Conservation (phyloP, 352 stramenopile species). For the Blastocystis sp. region DNA sequence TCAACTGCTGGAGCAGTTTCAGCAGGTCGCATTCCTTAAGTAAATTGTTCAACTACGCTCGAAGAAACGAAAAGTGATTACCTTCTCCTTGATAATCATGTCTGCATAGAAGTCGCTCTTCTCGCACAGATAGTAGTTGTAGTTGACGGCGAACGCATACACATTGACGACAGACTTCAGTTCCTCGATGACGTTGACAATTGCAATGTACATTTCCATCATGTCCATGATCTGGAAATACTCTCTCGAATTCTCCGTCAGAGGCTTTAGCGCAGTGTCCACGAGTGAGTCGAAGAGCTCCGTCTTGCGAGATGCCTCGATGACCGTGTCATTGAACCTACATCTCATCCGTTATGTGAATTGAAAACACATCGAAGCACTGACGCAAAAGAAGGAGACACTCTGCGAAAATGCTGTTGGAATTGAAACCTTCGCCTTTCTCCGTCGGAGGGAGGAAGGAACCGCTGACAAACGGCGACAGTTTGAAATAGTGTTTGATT, state of each 20-base stretch:
- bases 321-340: slow-evolving; percentile 9
- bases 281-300: slow-evolving; percentile 11
- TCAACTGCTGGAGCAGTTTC: neutral
- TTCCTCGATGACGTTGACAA: slow-evolving; percentile 34
- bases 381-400: neutral
- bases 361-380: slow-evolving; percentile 3
- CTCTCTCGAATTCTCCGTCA: neutral
- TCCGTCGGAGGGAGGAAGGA: neutral
- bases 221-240: slow-evolving; percentile 31
- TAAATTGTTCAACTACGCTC: neutral
- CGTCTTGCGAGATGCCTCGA: neutral
- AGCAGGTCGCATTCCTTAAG: neutral
- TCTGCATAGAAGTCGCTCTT: slow-evolving; percentile 10
- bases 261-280: neutral
- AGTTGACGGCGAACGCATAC: slow-evolving; percentile 19
- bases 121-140: slow-evolving; percentile 27
- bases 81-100: slow-evolving; percentile 9
- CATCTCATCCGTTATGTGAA: neutral
- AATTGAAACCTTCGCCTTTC: neutral
- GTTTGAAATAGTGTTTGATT: slow-evolving; percentile 1
- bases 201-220: neutral
- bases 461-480: neutral
- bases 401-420: neutral
- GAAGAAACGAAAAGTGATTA: neutral
- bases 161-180: neutral